Conservation (phyloP, 768 basidiomycete species). For the Pisolithus tinctorius region DNA sequence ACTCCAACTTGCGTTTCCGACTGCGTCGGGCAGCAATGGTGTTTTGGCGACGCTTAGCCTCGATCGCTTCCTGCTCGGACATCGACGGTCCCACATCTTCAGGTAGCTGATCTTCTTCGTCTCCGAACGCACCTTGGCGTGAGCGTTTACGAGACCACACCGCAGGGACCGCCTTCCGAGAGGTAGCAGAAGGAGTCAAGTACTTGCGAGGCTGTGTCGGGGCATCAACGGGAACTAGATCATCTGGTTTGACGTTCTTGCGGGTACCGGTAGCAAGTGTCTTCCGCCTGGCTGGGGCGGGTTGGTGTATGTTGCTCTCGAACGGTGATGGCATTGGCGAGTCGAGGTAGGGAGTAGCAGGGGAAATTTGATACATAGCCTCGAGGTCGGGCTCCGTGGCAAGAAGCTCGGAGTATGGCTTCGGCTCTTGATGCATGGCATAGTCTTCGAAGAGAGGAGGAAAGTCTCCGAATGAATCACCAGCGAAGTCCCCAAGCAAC, state of each 20-base stretch:
- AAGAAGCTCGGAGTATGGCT: slow-evolving; percentile 9
- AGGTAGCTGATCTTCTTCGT: slow-evolving; percentile 45
- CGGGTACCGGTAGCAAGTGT: slow-evolving; percentile 57
- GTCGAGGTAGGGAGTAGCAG: slow-evolving; percentile 44
- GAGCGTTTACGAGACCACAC: slow-evolving; percentile 63
- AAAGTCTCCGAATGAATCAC: slow-evolving; percentile 27
- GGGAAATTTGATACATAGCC: slow-evolving; percentile 43
- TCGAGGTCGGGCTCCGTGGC: slow-evolving; percentile 25
- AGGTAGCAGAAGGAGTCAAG: slow-evolving; percentile 63
- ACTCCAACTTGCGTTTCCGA: slow-evolving; percentile 65
- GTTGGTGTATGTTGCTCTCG: slow-evolving; percentile 10
- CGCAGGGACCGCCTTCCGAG: slow-evolving; percentile 71
- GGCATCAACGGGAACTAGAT: slow-evolving; percentile 64
- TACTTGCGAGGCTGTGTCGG: slow-evolving; percentile 80
- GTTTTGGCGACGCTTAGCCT: slow-evolving; percentile 75
- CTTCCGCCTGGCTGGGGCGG: slow-evolving; percentile 26
- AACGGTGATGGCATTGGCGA: slow-evolving; percentile 26
- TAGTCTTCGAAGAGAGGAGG: slow-evolving; percentile 27
- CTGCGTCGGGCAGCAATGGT: slow-evolving; percentile 80
- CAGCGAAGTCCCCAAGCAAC: slow-evolving; percentile 28
- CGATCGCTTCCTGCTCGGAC: slow-evolving; percentile 62
- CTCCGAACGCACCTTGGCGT: slow-evolving; percentile 40
- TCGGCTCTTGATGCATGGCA: slow-evolving; percentile 10
- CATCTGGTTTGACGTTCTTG: slow-evolving; percentile 58
- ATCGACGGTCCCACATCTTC: slow-evolving; percentile 39